These are phyloP conservation scores for Neurospora sp. DNA, from an alignment of 495 filamentous ascomycete species.

Conservation along the genomic window DNA sequence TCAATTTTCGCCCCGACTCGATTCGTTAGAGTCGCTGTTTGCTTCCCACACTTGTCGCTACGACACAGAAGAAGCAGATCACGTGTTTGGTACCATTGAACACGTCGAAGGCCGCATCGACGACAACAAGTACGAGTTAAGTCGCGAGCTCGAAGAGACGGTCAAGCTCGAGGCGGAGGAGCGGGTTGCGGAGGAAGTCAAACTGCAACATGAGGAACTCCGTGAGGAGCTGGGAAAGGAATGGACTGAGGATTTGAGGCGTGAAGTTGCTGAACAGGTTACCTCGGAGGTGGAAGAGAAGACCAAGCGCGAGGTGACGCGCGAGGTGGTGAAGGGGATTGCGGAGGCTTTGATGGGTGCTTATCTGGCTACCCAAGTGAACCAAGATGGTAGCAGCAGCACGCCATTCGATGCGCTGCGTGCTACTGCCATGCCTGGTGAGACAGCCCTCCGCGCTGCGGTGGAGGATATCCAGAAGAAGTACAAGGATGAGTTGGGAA, in stretches of 20 bases:
- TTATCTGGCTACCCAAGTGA: background rate
- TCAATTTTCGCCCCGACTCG: background rate
- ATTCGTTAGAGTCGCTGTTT: background rate
- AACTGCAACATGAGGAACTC: background rate
- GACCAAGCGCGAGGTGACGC: background rate
- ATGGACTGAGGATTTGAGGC: background rate
- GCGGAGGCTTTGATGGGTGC: constrained; percentile 2
- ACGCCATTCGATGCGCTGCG: background rate
- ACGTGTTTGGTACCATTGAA: background rate
- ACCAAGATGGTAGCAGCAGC: background rate
- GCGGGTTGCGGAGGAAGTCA: background rate
- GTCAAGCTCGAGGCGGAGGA: background rate
- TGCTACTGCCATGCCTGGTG: background rate
- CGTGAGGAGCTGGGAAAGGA: background rate
- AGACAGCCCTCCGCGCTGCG: background rate
- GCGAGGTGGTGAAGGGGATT: constrained; percentile 1
- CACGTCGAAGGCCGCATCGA: background rate
- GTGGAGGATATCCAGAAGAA: background rate
- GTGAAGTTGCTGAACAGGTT: background rate
- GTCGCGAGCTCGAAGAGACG: constrained; percentile 1
- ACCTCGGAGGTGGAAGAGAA: background rate
- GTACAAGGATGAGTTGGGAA: background rate
- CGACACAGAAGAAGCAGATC: constrained; percentile 2
- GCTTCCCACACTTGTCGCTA: background rate
- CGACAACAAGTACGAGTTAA: background rate